phyloP scores from a whole-genome alignment of 257 asterid species.

The Solanum pinnatisectum region DNA sequence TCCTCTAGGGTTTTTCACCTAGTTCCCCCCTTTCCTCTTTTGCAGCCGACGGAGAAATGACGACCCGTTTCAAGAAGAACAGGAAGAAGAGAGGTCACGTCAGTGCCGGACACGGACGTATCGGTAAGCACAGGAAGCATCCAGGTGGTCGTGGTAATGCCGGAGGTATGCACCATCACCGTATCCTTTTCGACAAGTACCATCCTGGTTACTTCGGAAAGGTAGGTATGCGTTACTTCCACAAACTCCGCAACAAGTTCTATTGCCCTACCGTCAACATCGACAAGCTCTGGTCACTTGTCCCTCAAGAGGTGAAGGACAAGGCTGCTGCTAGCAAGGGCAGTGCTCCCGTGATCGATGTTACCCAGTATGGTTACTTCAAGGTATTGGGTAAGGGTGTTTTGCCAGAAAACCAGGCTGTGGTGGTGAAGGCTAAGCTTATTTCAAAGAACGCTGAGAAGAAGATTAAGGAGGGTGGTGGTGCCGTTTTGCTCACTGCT shows the following conservation, averaged over 20 bases:
- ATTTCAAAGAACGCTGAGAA: slow-evolving; percentile 51
- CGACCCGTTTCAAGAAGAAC: slow-evolving; percentile 64
- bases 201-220: slow-evolving; percentile 70
- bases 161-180: slow-evolving; percentile 82
- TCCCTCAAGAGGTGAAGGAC: slow-evolving; percentile 52
- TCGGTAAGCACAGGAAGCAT: slow-evolving; percentile 71
- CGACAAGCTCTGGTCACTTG: slow-evolving; percentile 51
- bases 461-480: slow-evolving; percentile 64
- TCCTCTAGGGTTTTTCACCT: not conserved
- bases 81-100: slow-evolving; percentile 85
- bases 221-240: slow-evolving; percentile 69
- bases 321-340: slow-evolving; percentile 31
- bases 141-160: slow-evolving; percentile 82
- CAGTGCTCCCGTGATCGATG: slow-evolving; percentile 39
- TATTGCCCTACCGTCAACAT: slow-evolving; percentile 58
- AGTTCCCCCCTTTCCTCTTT: not conserved
- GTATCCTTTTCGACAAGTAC: slow-evolving; percentile 71
- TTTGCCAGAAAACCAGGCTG: slow-evolving; percentile 30
- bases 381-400: slow-evolving; percentile 60
- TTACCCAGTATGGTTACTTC: slow-evolving; percentile 55
- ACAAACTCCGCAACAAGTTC: slow-evolving; percentile 51
- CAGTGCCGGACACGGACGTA: slow-evolving; percentile 73
- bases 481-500: slow-evolving; percentile 61
- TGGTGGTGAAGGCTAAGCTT: slow-evolving; percentile 51
- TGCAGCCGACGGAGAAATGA: slow-evolving; percentile 22